Evolutionary conservation across 805 yeast genomes (phyloP).

Genomic region (Wilhelminamyces savonicus): DNA sequence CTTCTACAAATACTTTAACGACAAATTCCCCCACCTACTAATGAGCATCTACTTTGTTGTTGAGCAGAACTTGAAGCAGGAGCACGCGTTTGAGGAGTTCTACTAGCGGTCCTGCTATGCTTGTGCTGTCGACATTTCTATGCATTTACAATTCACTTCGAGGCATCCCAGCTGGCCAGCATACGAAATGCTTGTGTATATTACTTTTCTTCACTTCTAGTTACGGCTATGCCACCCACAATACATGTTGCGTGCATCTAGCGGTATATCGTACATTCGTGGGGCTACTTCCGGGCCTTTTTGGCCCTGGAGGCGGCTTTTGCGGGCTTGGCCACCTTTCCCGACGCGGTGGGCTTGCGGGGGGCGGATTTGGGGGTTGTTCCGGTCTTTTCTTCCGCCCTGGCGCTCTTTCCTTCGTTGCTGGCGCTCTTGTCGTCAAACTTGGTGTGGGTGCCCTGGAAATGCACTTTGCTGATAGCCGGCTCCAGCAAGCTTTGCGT

Average conservation of each 20-base stretch:
- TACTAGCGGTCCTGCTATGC: constrained; percentile 11
- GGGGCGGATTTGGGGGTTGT: too few relatives aligned
- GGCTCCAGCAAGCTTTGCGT: constrained; percentile 28
- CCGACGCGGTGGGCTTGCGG: too few relatives aligned
- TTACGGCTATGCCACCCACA: background rate
- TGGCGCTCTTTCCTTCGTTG: background rate
- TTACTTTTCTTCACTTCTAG: background rate
- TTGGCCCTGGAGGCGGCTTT: too few relatives aligned
- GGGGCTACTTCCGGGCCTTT: too few relatives aligned
- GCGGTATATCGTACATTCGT: too few relatives aligned
- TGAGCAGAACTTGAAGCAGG: constrained; percentile 50
- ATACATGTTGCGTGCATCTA: too few relatives aligned
- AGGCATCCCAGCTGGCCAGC: constrained; percentile 2
- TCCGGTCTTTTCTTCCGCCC: too few relatives aligned
- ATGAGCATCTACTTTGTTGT: constrained; percentile 69
- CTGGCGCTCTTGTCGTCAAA: constrained; percentile 19
- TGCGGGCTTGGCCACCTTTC: too few relatives aligned
- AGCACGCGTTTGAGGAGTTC: constrained; percentile 48
- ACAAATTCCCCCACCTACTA: constrained; percentile 70
- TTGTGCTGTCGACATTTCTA: background rate
- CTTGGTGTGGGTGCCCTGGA: constrained; percentile 49
- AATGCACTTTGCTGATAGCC: constrained; percentile 47
- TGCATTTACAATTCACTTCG: background rate
- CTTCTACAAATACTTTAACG: constrained; percentile 69
- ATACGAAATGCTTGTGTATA: background rate